Percentiles rank a stretch among this genome's conserved stretches.
Evolutionary conservation across 2,329 filamentous ascomycete species (phyloP).

Genomic region (Aspergillus amoenus): DNA sequence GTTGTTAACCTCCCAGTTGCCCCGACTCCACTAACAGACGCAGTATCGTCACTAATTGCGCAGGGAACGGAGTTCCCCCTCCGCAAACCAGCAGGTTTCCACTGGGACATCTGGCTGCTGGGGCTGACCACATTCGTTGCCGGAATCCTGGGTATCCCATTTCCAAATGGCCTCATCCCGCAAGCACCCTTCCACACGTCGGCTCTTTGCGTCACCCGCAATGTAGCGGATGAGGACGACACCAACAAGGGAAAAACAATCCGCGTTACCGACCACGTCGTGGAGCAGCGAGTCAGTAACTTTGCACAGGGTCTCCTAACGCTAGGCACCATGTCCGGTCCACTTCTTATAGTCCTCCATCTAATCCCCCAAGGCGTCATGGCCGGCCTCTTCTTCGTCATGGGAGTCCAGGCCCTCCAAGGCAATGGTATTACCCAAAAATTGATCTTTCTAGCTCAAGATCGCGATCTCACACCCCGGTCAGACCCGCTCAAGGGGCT

Average conservation of each 20-base stretch:
- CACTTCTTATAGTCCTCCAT: constrained; percentile 70
- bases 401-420: constrained; percentile 76
- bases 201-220: constrained; percentile 69
- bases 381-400: constrained; percentile 79
- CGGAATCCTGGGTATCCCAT: constrained; percentile 73
- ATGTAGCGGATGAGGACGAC: constrained; percentile 57
- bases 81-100: constrained; percentile 77
- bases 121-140: constrained; percentile 74
- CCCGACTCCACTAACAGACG: background rate
- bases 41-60: constrained; percentile 77
- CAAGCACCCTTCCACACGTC: constrained; percentile 82
- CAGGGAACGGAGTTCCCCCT: constrained; percentile 82
- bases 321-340: constrained; percentile 74
- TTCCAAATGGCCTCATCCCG: constrained; percentile 79
- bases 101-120: constrained; percentile 81
- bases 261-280: constrained; percentile 62
- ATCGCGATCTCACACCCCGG: constrained; percentile 59
- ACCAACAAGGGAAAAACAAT: constrained; percentile 57
- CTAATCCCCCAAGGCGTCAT: constrained; percentile 78
- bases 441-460: constrained; percentile 67
- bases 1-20: background rate
- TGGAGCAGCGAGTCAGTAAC: constrained; percentile 76
- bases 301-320: constrained; percentile 75
- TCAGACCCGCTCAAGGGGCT: constrained; percentile 62
- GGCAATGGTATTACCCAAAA: constrained; percentile 77